Evolutionary conservation across 257 asterid genomes (phyloP).

Genomic region (Solanum medicagineum): DNA sequence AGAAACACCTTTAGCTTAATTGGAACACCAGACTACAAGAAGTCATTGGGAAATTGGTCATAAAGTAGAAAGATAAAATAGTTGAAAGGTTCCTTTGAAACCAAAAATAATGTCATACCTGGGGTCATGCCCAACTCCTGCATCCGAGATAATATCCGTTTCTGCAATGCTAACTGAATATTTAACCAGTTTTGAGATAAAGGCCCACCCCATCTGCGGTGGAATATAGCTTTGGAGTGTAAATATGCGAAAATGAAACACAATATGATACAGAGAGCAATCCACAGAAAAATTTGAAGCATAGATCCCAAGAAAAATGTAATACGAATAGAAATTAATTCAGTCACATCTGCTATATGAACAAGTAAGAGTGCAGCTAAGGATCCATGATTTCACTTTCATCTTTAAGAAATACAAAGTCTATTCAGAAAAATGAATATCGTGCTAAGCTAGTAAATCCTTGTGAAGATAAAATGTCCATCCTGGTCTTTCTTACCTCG

Average conservation of each 20-base stretch:
- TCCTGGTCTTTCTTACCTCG: background rate
- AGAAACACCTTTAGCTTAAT: background rate
- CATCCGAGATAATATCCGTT: constrained; percentile 78
- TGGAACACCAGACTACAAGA: background rate
- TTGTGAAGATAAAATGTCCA: background rate
- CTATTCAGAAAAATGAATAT: background rate
- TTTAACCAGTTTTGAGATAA: constrained; percentile 79
- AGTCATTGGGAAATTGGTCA: background rate
- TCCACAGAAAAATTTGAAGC: background rate
- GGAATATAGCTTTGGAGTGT: background rate
- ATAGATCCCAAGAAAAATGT: background rate
- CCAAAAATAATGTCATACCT: constrained; percentile 33
- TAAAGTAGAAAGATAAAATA: background rate
- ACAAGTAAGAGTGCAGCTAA: background rate
- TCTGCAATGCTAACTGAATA: constrained; percentile 68
- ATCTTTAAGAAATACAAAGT: background rate
- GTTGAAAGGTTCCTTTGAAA: background rate
- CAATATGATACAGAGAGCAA: background rate
- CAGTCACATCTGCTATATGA: background rate
- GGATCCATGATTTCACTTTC: background rate
- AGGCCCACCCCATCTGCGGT: constrained; percentile 96
- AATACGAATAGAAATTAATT: background rate
- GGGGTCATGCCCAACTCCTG: constrained; percentile 93
- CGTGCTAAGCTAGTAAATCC: background rate
- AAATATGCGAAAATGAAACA: background rate